Base-by-base conservation (phyloP, 345 rosid genomes). In the Salix brachista region DNA sequence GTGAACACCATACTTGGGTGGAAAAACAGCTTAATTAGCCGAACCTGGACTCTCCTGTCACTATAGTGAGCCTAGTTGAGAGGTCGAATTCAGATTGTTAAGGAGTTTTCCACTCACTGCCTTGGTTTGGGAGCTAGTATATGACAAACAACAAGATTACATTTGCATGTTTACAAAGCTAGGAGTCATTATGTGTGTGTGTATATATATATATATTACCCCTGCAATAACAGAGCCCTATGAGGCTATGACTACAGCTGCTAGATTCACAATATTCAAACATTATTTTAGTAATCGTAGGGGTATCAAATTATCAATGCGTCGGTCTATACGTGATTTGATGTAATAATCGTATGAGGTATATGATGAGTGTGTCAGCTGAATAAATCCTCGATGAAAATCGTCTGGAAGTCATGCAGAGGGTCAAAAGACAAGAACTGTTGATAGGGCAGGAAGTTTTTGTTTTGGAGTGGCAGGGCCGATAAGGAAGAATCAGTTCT, bases 401-500 rank as follows among this genome's bases (percentile, higher is more conserved):
- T 81, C 78, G 82, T 64, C 84, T 69, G 86, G 72, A 34, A 34
- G 79, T 88, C 80, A 44, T 74, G 72, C n/a, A 69, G 14, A 2
- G 77, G 79, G 79, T 65, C 69, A 69, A 69, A 73, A 72, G 72
- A 78, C 58, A 82, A 52, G 50, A 64, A 68, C 79, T 80, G 81
- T 61, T 12, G 75, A 67, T 18, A 61, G 73, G 56, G 76, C 78
- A 75, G 78, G 19, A 16, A 67, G 71, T 30, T 74, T 83, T 81
- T 79, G 84, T 84, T 80, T 77, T 67, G 72, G 77, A 77, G 86
- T 77, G 83, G 84, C 84, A 75, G 80, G 78, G 78, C 81, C 78
- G 90, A 78, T 81, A 79, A 82, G 86, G 86, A 76, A 32, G 85
- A 81, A 75, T 75, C 86, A 86, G 87, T 78, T 69, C 21, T 76